Conservation (phyloP, 441 rosid genomes). For the Mallotus repandus region DNA sequence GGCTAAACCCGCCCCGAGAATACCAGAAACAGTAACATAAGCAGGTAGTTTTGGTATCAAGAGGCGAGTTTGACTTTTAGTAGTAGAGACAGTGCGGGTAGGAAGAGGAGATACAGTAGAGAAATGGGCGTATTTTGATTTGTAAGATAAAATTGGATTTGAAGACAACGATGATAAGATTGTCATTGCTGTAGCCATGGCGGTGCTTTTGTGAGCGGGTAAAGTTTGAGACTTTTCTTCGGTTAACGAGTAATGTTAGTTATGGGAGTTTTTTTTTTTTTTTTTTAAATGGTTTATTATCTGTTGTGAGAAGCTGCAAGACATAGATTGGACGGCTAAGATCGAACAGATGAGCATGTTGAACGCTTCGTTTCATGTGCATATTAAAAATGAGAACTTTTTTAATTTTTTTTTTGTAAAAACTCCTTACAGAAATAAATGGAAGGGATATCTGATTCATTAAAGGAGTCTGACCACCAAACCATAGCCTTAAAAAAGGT, state of each 20-base stretch:
- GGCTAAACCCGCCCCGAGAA: constrained; percentile 59
- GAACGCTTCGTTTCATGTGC: background rate
- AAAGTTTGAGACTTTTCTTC: background rate
- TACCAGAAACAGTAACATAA: constrained; percentile 30
- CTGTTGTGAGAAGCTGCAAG: background rate
- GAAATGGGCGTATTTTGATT: constrained; percentile 18
- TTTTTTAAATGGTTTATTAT: background rate
- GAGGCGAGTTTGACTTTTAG: constrained; percentile 3
- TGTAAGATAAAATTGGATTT: constrained; percentile 20
- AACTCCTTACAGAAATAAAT: too few species aligned
- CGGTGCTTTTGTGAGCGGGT: background rate
- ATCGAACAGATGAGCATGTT: background rate
- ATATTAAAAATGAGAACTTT: background rate
- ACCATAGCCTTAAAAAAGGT: too few species aligned
- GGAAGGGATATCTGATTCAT: too few species aligned
- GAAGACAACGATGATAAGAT: constrained; percentile 29
- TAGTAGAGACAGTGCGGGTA: background rate
- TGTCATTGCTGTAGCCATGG: constrained; percentile 38
- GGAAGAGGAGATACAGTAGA: constrained; percentile 14
- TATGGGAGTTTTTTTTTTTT: background rate
- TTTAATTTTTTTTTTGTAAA: too few species aligned
- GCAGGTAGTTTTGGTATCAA: constrained; percentile 12
- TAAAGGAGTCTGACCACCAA: too few species aligned
- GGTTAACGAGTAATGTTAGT: background rate
- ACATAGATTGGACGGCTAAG: background rate